Percentiles rank a stretch among this genome's conserved stretches.
Evolutionary conservation across 2,329 filamentous ascomycete genomes (phyloP).

Genomic region (Ophiognomonia clavigignenti-juglandacearum): DNA sequence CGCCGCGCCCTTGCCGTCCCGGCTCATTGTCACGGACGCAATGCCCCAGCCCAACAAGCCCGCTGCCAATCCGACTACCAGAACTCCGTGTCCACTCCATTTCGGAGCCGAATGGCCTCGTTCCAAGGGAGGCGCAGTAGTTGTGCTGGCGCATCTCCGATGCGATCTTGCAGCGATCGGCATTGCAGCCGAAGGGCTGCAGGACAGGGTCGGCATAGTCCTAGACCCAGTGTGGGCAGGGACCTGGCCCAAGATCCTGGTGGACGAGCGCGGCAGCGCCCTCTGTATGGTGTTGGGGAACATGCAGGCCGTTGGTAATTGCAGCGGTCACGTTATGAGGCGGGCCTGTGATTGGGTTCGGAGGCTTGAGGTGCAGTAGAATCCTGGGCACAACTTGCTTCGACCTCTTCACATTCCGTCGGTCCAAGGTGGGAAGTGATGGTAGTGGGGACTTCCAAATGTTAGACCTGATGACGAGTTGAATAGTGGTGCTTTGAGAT

Average conservation of each 20-base stretch:
- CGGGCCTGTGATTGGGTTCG: conserved; percentile 11
- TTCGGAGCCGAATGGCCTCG: conserved; percentile 16
- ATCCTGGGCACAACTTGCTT: conserved; percentile 1
- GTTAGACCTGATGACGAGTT: too few species aligned
- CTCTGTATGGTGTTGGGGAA: conserved; percentile 12
- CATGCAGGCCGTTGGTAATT: conserved; percentile 13
- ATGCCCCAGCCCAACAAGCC: conserved; percentile 37
- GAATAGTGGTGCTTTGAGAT: too few species aligned
- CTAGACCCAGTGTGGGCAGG: conserved; percentile 1
- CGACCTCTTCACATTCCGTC: too few species aligned
- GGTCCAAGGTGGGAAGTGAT: too few species aligned
- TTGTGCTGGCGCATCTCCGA: conserved; percentile 9
- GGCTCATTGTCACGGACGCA: conserved; percentile 24
- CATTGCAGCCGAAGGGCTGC: conserved; percentile 10
- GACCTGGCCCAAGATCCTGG: conserved; percentile 5
- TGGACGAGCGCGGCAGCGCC: conserved; percentile 7
- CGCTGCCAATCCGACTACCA: conserved; percentile 33
- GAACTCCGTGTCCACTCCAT: conserved; percentile 29
- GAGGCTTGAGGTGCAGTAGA: conserved; percentile 5
- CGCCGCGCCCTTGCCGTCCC: conserved; percentile 21
- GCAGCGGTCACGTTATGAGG: conserved; percentile 8
- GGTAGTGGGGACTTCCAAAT: too few species aligned
- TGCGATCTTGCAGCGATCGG: conserved; percentile 1
- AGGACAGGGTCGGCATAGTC: conserved; percentile 1
- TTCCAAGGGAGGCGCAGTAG: neutral